These are phyloP conservation scores for Avena sativa DNA, from an alignment of 176 grass and related monocot species.

Conservation along the genomic window DNA sequence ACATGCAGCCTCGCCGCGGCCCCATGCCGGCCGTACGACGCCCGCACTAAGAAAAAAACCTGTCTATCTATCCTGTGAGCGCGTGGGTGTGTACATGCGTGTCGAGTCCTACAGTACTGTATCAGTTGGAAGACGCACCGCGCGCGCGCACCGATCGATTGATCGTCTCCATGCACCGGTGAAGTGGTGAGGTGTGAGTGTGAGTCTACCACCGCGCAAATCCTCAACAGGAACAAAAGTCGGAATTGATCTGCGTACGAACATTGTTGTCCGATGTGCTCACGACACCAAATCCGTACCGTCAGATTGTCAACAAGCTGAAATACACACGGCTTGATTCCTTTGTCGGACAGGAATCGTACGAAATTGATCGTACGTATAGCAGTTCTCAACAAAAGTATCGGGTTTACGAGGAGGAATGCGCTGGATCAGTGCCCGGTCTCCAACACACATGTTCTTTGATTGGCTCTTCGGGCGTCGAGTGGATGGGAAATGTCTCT, in stretches of 20 bases:
- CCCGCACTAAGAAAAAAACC: neutral
- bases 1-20: constrained; percentile 5
- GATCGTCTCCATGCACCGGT: no score
- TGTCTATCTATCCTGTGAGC: neutral
- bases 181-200: no score
- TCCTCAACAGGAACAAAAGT: neutral
- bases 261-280: no score
- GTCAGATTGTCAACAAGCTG: no score
- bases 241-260: no score
- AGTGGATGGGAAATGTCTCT: neutral
- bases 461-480: neutral
- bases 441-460: neutral
- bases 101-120: neutral
- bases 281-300: no score
- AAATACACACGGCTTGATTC: no score
- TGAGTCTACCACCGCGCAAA: neutral
- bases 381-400: neutral
- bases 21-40: neutral
- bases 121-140: neutral
- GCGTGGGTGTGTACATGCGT: neutral
- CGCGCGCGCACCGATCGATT: no score
- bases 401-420: constrained; percentile 15
- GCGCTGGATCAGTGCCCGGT: neutral
- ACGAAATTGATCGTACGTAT: no score
- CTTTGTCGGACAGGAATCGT: no score